Base-by-base conservation (phyloP, 2,329 filamentous ascomycete species). In the Acrodontium crateriforme region DNA sequence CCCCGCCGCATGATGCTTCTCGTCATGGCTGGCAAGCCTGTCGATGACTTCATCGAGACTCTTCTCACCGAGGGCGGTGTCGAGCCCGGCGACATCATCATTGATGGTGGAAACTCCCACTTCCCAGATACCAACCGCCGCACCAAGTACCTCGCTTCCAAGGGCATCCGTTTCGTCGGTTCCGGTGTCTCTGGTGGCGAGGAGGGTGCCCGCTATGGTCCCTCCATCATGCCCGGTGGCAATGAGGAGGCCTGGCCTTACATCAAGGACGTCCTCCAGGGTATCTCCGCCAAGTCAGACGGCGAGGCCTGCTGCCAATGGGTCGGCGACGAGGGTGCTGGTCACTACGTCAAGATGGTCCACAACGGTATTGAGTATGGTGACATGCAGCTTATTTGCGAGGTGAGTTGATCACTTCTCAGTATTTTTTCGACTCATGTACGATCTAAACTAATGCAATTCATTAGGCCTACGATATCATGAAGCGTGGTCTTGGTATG, bases 261-360 rank as follows among this genome's bases (percentile, higher is more conserved):
- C 63, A 91, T 98, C 69, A 95, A 98, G 76, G 85, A 95, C 52
- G 81, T 98, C 55, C 92, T 98, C 72, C 89, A 98, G 69, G 74
- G 74, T 67, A 93, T 98, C 57, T 73, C 89, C 41, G 89, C 89
- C 61, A 95, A 98, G 76, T 91, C 81, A 61, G 87, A 94, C 53
- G 78, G 77, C 52, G 89, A 98, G 72, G 67, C 89, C 44, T 98
- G 89, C 76, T 98, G 89, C 58, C 89, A 98, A 65, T 98, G 89
- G 89, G 89, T 98, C 51, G 89, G 89, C 67, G 89, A 95, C 65
- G 84, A 95, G 63, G 89, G 89, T 74, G 82, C 89, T 65, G 89
- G 89, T 50, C 89, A 98, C 77, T 98, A 94, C 71, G 87, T 98
- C 70, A 98, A 98, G 81, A 98, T 98, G 89, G 89, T 98, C 41